Evolutionary conservation across 2,329 filamentous ascomycete species (phyloP), one percentile per base, ranked within the genome.

Genomic region (Falciphora oryzae): DNA sequence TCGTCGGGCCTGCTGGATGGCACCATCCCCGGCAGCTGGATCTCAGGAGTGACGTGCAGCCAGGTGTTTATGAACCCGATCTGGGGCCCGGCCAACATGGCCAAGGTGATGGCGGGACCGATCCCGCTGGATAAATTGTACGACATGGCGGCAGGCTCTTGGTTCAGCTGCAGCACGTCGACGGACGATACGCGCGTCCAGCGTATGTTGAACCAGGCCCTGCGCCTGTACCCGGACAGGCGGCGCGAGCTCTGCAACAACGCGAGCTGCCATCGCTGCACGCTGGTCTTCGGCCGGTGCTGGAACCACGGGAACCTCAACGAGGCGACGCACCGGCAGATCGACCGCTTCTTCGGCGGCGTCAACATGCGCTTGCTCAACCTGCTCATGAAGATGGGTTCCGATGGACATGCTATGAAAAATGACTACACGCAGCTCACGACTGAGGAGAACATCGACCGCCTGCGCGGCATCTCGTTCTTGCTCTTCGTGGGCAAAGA

Each of bases 251-350:
- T 86, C 3, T 90, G 87, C 76, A 83, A 79, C 71, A 87, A 81
- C 66, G 82, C 83, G 2, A 79, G 79, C 63, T 90, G 87, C 75
- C 87, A 89, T 74, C 81, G 87, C 22, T 78, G 79, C 63, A 81
- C 80, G 6, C 75, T 89, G 29, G 80, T 85, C 18, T 89, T 88
- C 68, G 87, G 86, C 50, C 81, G 84, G 67, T 84, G 80, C 74
- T 90, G 86, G 86, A 86, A 82, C 70, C 87, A 90, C 73, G 72
- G 69, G 4, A 89, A 89, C 72, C 80, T 89, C 35, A 89, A 89
- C 75, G 84, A 85, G 74, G 85, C 82, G 3, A 90, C 87, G 2
- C 87, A 89, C 73, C 75, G 80, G 0, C 82, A 87, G 70, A 81
- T 88, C 60, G 81, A 85, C 71, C 79, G 81, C 38, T 85, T 88